Evolutionary conservation across 495 filamentous ascomycete genomes (phyloP).

Genomic region (Neurospora sp.): DNA sequence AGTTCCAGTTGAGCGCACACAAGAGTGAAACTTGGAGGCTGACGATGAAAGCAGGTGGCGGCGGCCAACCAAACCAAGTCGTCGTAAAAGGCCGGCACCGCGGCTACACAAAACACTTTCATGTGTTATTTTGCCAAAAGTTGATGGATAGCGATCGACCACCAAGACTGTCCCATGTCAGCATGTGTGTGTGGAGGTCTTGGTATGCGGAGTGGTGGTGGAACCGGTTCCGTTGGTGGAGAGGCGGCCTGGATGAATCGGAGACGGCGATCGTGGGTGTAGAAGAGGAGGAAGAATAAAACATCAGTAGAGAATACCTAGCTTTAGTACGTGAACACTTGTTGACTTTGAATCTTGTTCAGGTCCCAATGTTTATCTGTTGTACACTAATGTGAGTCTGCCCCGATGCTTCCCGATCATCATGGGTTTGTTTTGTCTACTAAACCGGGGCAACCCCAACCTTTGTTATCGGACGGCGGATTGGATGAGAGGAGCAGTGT

Average conservation of each 20-base stretch:
- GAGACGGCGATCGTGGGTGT: neutral
- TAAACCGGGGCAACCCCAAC: neutral
- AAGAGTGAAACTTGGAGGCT: neutral
- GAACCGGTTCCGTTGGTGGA: neutral
- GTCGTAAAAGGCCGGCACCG: neutral
- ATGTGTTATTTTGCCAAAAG: neutral
- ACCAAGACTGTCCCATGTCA: neutral
- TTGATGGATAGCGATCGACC: neutral
- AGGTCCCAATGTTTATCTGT: too few species aligned
- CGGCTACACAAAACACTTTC: neutral
- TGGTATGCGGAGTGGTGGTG: neutral
- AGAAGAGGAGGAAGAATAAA: neutral
- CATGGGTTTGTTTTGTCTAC: too few species aligned
- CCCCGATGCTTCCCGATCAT: too few species aligned
- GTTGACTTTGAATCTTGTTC: neutral
- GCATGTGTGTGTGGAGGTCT: neutral
- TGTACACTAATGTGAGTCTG: too few species aligned
- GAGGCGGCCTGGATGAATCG: neutral
- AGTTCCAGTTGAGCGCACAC: neutral
- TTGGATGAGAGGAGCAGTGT: neutral
- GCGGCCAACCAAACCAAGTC: slow-evolving; percentile 13
- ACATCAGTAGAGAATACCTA: neutral
- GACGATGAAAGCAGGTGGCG: neutral
- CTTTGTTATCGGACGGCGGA: neutral
- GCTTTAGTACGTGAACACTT: neutral